Percentiles rank a stretch among this genome's conserved stretches.
Conservation (phyloP, 345 rosid species). For the Boechera retrofracta region DNA sequence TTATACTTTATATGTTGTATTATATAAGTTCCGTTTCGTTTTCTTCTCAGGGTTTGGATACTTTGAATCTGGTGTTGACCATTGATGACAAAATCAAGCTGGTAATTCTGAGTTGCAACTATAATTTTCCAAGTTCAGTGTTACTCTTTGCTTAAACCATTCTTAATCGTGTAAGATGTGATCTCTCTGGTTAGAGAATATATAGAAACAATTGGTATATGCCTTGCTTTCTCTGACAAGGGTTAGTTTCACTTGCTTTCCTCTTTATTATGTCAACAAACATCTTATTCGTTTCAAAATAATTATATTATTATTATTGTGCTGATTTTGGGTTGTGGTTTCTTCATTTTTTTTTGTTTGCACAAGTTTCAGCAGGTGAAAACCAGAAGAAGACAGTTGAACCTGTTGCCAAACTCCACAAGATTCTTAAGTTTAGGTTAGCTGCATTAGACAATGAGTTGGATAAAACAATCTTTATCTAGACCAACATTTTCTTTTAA, state of each 20-base stretch:
- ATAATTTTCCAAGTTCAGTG: too few relatives aligned
- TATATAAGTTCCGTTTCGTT: not conserved
- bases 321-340: not conserved
- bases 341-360: not conserved
- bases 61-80: constrained; percentile 56
- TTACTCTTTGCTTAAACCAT: not conserved
- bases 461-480: too few relatives aligned
- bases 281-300: too few relatives aligned
- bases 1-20: constrained; percentile 41
- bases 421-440: constrained; percentile 61
- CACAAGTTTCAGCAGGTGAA: constrained; percentile 49
- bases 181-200: constrained; percentile 57
- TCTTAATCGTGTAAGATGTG: not conserved
- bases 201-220: constrained; percentile 68
- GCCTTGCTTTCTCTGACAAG: constrained; percentile 54
- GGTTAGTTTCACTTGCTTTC: constrained; percentile 42
- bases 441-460: constrained; percentile 48
- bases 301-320: too few relatives aligned
- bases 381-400: constrained; percentile 58
- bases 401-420: constrained; percentile 60
- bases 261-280: not conserved
- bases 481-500: too few relatives aligned
- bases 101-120: constrained; percentile 43
- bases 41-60: constrained; percentile 58
- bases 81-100: constrained; percentile 61